These are phyloP conservation scores for Colletotrichum brevisporum DNA, from an alignment of 2,329 filamentous ascomycete genomes.

Conservation along the genomic window DNA sequence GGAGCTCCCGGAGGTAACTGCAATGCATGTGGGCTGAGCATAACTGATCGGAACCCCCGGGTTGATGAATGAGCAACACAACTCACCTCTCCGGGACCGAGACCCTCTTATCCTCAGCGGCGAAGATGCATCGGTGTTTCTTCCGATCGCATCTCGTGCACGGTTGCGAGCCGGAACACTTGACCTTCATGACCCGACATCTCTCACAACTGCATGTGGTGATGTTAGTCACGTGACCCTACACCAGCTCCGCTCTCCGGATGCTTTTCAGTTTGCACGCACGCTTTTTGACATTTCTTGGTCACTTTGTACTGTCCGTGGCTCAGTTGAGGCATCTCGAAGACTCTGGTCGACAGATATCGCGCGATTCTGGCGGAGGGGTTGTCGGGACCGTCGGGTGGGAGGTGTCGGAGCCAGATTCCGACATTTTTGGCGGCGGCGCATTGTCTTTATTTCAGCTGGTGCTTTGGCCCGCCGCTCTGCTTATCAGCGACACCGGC, in stretches of 20 bases:
- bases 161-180: conserved; percentile 44
- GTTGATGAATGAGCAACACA: not conserved
- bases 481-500: conserved; percentile 30
- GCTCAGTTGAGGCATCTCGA: conserved; percentile 36
- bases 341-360: not conserved
- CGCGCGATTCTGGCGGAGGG: not conserved
- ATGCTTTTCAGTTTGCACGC: conserved; percentile 16
- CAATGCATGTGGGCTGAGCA: conserved; percentile 17
- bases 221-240: conserved; percentile 23
- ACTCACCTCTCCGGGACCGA: conserved; percentile 44
- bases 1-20: conserved; percentile 40
- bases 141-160: conserved; percentile 42
- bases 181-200: conserved; percentile 45
- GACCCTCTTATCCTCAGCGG: conserved; percentile 42
- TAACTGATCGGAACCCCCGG: not conserved
- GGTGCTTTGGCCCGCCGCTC: conserved; percentile 8
- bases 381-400: not conserved
- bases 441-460: conserved; percentile 26
- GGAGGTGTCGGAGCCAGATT: conserved; percentile 33
- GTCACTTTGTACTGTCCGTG: conserved; percentile 42
- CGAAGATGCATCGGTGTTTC: conserved; percentile 43
- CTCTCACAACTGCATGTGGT: conserved; percentile 43
- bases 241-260: not conserved
- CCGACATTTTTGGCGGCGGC: conserved; percentile 28
- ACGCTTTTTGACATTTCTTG: conserved; percentile 42